Evolutionary conservation across 306 rosid species (phyloP).

Genomic region (Malus asiatica): DNA sequence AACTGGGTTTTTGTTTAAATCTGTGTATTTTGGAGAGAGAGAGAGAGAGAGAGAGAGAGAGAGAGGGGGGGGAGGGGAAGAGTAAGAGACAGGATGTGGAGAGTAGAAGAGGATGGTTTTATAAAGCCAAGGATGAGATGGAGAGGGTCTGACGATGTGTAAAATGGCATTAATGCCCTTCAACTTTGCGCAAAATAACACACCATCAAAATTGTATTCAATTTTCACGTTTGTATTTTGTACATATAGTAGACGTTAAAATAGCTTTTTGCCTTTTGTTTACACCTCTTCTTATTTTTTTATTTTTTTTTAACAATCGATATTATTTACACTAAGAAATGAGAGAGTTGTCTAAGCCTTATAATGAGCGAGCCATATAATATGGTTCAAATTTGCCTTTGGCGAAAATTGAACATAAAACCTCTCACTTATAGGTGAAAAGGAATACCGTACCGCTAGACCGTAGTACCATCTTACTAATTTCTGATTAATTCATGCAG

Average conservation of each 20-base stretch:
- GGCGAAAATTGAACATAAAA: no score
- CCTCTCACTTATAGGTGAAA: no score
- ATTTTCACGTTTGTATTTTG: background rate
- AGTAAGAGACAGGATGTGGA: background rate
- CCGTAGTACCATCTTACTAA: no score
- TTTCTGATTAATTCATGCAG: no score
- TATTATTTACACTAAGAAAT: no score
- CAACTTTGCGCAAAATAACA: background rate
- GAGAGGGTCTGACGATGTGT: background rate
- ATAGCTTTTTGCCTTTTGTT: background rate
- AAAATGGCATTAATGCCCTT: constrained; percentile 6
- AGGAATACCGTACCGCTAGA: no score
- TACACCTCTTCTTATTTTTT: no score
- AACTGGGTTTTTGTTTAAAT: background rate
- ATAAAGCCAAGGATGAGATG: constrained; percentile 2
- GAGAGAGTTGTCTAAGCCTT: rapidly evolving
- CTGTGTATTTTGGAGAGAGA: background rate
- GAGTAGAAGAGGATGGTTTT: background rate
- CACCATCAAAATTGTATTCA: background rate
- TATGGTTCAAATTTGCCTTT: no score
- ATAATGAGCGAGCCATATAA: rapidly evolving
- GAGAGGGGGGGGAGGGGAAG: background rate
- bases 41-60: background rate
- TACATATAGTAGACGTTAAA: background rate
- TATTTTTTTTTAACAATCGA: no score